phyloP scores from a whole-genome alignment of 2,329 filamentous ascomycete genomes.

The Fusarium sp. region DNA sequence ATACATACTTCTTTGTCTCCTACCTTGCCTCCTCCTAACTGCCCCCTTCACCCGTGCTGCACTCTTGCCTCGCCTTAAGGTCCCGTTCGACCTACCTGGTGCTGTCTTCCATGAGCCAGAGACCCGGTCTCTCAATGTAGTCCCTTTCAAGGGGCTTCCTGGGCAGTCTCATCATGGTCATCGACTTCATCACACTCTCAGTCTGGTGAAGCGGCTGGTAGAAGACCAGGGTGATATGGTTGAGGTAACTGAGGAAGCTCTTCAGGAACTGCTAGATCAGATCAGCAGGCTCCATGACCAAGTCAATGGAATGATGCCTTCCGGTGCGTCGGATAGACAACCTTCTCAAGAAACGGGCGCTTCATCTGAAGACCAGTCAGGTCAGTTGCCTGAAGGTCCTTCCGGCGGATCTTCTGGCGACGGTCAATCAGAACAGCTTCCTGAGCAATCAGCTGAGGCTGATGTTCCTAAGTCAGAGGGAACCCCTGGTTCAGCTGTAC shows the following conservation, averaged over 20 bases:
- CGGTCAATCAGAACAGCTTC: constrained; percentile 2
- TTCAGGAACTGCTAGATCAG: constrained; percentile 46
- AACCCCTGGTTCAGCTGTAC: not conserved
- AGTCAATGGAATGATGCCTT: constrained; percentile 44
- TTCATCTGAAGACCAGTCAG: constrained; percentile 26
- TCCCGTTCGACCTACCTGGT: constrained; percentile 18
- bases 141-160: constrained; percentile 21
- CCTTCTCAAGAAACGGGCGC: constrained; percentile 9
- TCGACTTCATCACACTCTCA: constrained; percentile 28
- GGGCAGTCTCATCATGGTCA: constrained; percentile 13
- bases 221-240: constrained; percentile 42
- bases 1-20: constrained; percentile 35
- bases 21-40: constrained; percentile 21
- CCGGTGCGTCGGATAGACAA: constrained; percentile 16
- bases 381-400: constrained; percentile 13
- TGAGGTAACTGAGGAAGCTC: constrained; percentile 40
- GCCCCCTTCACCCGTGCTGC: constrained; percentile 19
- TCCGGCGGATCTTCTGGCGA: constrained; percentile 6
- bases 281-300: constrained; percentile 46
- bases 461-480: not conserved
- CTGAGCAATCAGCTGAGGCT: constrained; percentile 7
- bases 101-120: constrained; percentile 16
- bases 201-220: constrained; percentile 41
- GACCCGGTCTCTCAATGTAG: constrained; percentile 12
- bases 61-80: constrained; percentile 15